Evolutionary conservation across 148 eudicot species (phyloP), one percentile per base, ranked within the genome.

Genomic region (Camellia lanceoleosa): DNA sequence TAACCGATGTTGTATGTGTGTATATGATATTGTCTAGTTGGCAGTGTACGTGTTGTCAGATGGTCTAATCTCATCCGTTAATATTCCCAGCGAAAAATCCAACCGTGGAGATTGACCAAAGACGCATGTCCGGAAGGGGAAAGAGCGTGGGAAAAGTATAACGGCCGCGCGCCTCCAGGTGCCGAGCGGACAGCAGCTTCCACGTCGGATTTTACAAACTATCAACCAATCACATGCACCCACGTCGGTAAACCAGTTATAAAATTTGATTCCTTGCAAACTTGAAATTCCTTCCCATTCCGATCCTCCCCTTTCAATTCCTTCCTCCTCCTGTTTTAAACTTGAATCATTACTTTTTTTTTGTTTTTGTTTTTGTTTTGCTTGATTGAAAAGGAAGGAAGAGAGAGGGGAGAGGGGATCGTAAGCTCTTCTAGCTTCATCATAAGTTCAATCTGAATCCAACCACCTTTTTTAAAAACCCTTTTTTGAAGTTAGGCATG

Each of bases 131-230:
- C 69, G 74, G 78, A 81, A 46, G 59, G 41, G 10, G 71, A 8
- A 68, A 61, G 75, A 83, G 78, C 91, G 91, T 87, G 95, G 73
- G 72, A 2, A 85, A 84, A 89, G 23, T 30, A 75, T 73, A 85
- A 82, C 79, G 2, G 79, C 74, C 89, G 49, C 84, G 73, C 59
- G 78, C 80, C 49, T 13, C 44, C 90, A 80, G 55, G 78, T 78
- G 84, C 83, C 46, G 15, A 59, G 62, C 88, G 61, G 18, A 72
- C 60, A 52, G 70, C 68, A 66, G 63, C 43, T 55, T 9, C 80
- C 90, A 89, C 87, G 84, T 86, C 86, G 66, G 30, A 49, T 16
- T 30, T 19, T 5, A 52, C n/a, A 44, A 43, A 79, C 1, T 13
- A 5, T 38, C 12, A 78, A 15, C 87, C 83, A 87, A 83, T 77